Percentiles rank a stretch among this genome's conserved stretches.
phyloP scores from a whole-genome alignment of 148 eudicot species.

The Polygonum maritimum region DNA sequence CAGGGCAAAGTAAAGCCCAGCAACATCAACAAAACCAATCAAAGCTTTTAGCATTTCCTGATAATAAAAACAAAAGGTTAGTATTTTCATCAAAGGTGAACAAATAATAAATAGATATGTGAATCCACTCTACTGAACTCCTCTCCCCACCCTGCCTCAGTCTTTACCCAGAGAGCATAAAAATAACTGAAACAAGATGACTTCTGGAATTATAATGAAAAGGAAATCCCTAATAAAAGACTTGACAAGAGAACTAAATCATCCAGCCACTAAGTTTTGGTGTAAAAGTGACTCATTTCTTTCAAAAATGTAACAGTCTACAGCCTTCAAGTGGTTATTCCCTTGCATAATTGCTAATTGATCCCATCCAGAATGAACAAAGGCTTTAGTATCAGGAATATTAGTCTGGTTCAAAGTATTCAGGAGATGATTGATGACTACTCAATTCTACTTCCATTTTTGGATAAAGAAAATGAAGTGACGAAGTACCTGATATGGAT shows the following conservation, averaged over 20 bases:
- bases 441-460: not conserved
- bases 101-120: not conserved
- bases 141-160: not conserved
- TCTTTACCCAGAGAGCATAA: not conserved
- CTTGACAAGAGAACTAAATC: not conserved
- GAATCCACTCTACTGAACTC: not conserved
- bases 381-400: not conserved
- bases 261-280: not conserved
- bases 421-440: not conserved
- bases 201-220: not conserved
- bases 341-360: not conserved
- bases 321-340: not conserved
- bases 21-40: conserved; percentile 92
- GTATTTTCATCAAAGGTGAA: not conserved
- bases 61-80: conserved; percentile 13
- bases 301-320: not conserved
- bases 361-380: not conserved
- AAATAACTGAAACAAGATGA: not conserved
- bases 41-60: conserved; percentile 88
- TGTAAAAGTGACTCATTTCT: not conserved
- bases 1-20: conserved; percentile 94
- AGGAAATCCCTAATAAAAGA: not conserved
- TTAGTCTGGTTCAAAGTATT: not conserved
- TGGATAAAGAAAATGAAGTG: not conserved
- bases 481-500: conserved; percentile 82